These are phyloP conservation scores for Diaporthe sp. DNA, from an alignment of 2,329 filamentous ascomycete species.

Conservation along the genomic window DNA sequence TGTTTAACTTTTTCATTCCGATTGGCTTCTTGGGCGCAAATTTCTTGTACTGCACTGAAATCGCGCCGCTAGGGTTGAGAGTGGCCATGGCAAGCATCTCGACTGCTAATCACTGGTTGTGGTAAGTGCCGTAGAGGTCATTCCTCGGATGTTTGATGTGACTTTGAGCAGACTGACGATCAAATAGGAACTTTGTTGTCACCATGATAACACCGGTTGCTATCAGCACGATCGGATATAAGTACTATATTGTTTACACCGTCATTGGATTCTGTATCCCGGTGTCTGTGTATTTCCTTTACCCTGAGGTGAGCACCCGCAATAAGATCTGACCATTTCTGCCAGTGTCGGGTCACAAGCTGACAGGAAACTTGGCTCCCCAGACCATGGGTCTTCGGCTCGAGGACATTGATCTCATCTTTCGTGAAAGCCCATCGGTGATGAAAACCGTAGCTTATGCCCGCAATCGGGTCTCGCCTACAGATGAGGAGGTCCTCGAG, in stretches of 20 bases:
- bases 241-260: constrained; percentile 62
- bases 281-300: constrained; percentile 54
- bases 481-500: constrained; percentile 2
- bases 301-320: constrained; percentile 47
- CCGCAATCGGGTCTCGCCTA: background rate
- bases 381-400: constrained; percentile 57
- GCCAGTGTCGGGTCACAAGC: background rate
- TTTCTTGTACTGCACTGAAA: constrained; percentile 70
- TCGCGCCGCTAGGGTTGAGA: constrained; percentile 61
- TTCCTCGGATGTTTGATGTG: too few relatives aligned
- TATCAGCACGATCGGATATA: constrained; percentile 60
- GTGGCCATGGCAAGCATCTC: constrained; percentile 67
- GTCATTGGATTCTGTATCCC: constrained; percentile 56
- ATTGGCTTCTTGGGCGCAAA: constrained; percentile 69
- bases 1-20: constrained; percentile 69
- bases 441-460: constrained; percentile 46
- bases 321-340: background rate
- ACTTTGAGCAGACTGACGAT: background rate
- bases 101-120: constrained; percentile 65
- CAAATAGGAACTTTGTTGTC: constrained; percentile 53
- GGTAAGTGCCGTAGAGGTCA: constrained; percentile 42
- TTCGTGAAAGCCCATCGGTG: constrained; percentile 50
- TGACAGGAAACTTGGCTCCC: background rate
- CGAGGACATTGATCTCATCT: constrained; percentile 56
- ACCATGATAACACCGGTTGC: constrained; percentile 57